Evolutionary conservation across 768 basidiomycete genomes (phyloP).

Genomic region (Termitomyces sp.): DNA sequence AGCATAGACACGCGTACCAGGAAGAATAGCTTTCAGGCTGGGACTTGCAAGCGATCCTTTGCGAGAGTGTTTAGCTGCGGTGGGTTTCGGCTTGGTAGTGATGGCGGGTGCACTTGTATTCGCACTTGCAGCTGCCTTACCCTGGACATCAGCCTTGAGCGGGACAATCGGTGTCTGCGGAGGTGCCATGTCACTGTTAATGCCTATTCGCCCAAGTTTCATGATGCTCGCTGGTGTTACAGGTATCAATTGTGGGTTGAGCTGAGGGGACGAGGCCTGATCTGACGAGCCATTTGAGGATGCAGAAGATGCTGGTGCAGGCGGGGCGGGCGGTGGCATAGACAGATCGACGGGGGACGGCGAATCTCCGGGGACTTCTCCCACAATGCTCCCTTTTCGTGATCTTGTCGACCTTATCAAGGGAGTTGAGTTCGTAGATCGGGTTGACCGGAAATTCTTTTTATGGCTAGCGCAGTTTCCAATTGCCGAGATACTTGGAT

Average conservation of each 20-base stretch:
- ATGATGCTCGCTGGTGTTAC: conserved; percentile 92
- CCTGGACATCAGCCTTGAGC: conserved; percentile 12
- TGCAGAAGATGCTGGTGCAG: conserved; percentile 17
- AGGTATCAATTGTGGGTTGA: conserved; percentile 46
- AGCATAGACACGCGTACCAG: conserved; percentile 40
- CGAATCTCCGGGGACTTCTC: conserved; percentile 45
- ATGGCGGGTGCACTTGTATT: conserved; percentile 17
- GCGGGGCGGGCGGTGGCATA: conserved; percentile 81
- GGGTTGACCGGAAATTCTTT: conserved; percentile 31
- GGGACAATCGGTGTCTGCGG: conserved; percentile 15
- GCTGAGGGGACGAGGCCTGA: conserved; percentile 11
- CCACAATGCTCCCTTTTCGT: conserved; percentile 36
- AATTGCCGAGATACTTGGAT: conserved; percentile 14
- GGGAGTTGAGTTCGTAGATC: conserved; percentile 59
- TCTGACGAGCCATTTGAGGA: conserved; percentile 1
- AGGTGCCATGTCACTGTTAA: conserved; percentile 40
- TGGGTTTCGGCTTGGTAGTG: conserved; percentile 19
- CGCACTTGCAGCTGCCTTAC: conserved; percentile 14
- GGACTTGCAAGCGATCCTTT: conserved; percentile 41
- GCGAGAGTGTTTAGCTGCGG: conserved; percentile 17
- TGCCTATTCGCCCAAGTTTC: conserved; percentile 70
- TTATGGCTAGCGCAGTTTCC: conserved; percentile 8
- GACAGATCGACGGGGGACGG: conserved; percentile 85
- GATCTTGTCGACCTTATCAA: conserved; percentile 42
- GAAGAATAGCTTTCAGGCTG: conserved; percentile 66